Conservation (phyloP, 2,329 filamentous ascomycete genomes). For the Anthostomella pinea region DNA sequence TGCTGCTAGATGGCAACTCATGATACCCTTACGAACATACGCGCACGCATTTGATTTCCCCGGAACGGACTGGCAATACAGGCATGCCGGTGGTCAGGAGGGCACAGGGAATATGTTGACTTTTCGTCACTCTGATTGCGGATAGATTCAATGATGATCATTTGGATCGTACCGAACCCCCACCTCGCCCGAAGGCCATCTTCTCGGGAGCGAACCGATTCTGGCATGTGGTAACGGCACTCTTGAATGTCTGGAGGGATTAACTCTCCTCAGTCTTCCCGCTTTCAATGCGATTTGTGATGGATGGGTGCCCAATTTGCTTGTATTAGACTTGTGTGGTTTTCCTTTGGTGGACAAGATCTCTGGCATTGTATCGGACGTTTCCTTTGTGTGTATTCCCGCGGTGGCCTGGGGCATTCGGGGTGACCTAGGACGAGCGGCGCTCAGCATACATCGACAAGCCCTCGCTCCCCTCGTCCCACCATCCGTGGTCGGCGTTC, state of each 20-base stretch:
- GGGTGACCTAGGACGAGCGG: too few relatives aligned
- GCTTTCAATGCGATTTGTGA: slow-evolving; percentile 24
- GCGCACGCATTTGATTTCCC: slow-evolving; percentile 26
- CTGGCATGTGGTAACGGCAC: slow-evolving; percentile 18
- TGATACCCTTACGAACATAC: slow-evolving; percentile 29
- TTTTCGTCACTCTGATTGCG: slow-evolving; percentile 23
- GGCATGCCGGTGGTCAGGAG: slow-evolving; percentile 27
- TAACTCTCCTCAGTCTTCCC: slow-evolving; percentile 14
- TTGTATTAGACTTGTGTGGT: slow-evolving; percentile 29
- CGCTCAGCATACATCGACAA: too few relatives aligned
- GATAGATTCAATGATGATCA: slow-evolving; percentile 30
- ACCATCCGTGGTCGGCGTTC: too few relatives aligned
- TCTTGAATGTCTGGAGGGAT: too few relatives aligned
- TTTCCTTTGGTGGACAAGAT: slow-evolving; percentile 17
- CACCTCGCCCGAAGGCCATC: too few relatives aligned
- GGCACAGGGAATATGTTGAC: slow-evolving; percentile 20
- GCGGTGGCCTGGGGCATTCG: slow-evolving; percentile 12
- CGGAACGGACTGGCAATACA: slow-evolving; percentile 25
- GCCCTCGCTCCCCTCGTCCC: too few relatives aligned
- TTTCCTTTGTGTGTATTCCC: slow-evolving; percentile 23
- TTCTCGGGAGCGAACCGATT: slow-evolving; percentile 10
- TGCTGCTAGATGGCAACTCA: slow-evolving; percentile 68
- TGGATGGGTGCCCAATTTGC: slow-evolving; percentile 25
- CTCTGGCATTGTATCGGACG: slow-evolving; percentile 22
- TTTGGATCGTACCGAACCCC: slow-evolving; percentile 24